A percentile compares a stretch with the other conserved stretches of the same genome.
phyloP scores from a whole-genome alignment of 2,329 filamentous ascomycete genomes.

The Botrytis hyacinthi region DNA sequence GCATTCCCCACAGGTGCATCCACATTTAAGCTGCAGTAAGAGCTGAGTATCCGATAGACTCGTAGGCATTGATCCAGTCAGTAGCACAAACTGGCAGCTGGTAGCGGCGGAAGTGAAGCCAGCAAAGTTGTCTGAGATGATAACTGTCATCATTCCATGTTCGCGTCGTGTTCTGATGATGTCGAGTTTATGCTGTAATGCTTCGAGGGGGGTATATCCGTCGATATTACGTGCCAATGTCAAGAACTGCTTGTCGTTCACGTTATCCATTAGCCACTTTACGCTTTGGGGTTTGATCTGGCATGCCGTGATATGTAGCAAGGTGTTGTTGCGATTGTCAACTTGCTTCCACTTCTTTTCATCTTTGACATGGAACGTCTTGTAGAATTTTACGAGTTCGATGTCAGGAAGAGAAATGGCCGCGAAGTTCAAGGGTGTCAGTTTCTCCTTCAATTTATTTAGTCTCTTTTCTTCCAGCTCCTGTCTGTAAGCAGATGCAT shows the following conservation, averaged over 20 bases:
- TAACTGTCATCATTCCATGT: slow-evolving; percentile 23
- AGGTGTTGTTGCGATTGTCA: slow-evolving; percentile 23
- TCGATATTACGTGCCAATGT: slow-evolving; percentile 34
- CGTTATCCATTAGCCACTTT: slow-evolving; percentile 37
- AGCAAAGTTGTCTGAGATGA: slow-evolving; percentile 38
- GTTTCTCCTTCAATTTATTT: not conserved
- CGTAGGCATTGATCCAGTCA: slow-evolving; percentile 20
- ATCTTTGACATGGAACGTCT: not conserved
- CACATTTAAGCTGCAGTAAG: slow-evolving; percentile 36
- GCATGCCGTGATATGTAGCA: slow-evolving; percentile 27
- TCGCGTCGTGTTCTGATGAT: slow-evolving; percentile 28
- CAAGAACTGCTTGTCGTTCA: slow-evolving; percentile 23
- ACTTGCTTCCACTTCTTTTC: slow-evolving; percentile 22
- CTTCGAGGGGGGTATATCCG: slow-evolving; percentile 41
- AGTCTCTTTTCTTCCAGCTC: slow-evolving; percentile 23
- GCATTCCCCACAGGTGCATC: slow-evolving; percentile 43
- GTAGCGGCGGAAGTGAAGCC: slow-evolving; percentile 37
- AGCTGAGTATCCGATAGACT: not conserved
- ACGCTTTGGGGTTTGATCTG: slow-evolving; percentile 23
- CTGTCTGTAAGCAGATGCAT: slow-evolving; percentile 19
- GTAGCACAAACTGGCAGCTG: slow-evolving; percentile 35
- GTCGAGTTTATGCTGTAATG: slow-evolving; percentile 33
- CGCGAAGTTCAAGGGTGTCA: slow-evolving; percentile 17
- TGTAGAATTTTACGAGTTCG: slow-evolving; percentile 26
- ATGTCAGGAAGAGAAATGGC: slow-evolving; percentile 23